A percentile compares a stretch with the other conserved stretches of the same genome.
Conservation (phyloP, 2,329 filamentous ascomycete species). For the Claviceps spartinae region DNA sequence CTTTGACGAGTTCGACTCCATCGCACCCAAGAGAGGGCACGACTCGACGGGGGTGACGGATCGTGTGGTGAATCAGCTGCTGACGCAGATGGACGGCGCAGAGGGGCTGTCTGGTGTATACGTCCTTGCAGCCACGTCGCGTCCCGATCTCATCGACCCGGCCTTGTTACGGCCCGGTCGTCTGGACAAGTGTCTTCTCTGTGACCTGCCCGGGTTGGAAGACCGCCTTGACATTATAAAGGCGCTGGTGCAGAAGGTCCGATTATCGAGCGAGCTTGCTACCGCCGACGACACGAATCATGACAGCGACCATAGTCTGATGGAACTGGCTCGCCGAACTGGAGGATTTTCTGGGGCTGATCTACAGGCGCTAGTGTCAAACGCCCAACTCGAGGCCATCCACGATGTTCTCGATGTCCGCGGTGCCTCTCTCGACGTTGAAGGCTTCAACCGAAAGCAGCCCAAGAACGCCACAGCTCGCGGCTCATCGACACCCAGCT, state of each 20-base stretch:
- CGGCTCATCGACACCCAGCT: slow-evolving; percentile 37
- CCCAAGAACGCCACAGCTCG: slow-evolving; percentile 14
- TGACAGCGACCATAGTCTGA: slow-evolving; percentile 31
- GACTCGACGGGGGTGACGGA: slow-evolving; percentile 98
- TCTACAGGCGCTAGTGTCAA: slow-evolving; percentile 87
- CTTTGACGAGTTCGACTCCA: slow-evolving; percentile 97
- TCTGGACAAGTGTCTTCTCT: slow-evolving; percentile 84
- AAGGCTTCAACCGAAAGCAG: slow-evolving; percentile 18
- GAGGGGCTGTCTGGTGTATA: slow-evolving; percentile 93
- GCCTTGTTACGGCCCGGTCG: slow-evolving; percentile 83
- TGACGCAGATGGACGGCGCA: slow-evolving; percentile 98
- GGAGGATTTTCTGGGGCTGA: slow-evolving; percentile 91
- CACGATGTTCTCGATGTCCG: slow-evolving; percentile 66
- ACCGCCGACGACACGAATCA: slow-evolving; percentile 30
- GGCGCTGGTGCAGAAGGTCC: slow-evolving; percentile 71
- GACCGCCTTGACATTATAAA: slow-evolving; percentile 82
- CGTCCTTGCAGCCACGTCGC: slow-evolving; percentile 82
- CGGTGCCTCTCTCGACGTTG: slow-evolving; percentile 20
- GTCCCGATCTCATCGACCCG: slow-evolving; percentile 91
- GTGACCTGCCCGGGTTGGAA: slow-evolving; percentile 67
- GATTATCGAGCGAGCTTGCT: slow-evolving; percentile 52
- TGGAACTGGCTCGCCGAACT: slow-evolving; percentile 65
- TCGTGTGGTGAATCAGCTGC: slow-evolving; percentile 90
- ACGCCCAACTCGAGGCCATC: slow-evolving; percentile 92
- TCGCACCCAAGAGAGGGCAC: slow-evolving; percentile 91